Evolutionary conservation across 2,329 filamentous ascomycete species (phyloP).

Genomic region (Penicillium sp.): DNA sequence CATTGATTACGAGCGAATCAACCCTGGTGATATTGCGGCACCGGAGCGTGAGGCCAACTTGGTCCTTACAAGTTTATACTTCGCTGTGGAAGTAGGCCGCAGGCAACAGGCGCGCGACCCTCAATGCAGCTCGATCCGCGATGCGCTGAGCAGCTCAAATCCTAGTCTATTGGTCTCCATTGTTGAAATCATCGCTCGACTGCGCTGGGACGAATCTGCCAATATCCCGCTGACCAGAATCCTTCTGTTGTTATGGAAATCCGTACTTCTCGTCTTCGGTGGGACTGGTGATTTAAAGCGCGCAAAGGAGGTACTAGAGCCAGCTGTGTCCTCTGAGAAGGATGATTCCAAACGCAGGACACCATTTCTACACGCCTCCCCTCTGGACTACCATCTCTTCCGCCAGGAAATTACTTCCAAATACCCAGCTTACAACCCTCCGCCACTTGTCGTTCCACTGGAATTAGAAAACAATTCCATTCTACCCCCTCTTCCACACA

Average conservation of each 20-base stretch:
- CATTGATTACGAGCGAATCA: slow-evolving; percentile 33
- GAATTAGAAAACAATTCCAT: slow-evolving; percentile 91
- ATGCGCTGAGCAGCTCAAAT: slow-evolving; percentile 54
- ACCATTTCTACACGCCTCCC: slow-evolving; percentile 86
- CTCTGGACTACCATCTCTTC: slow-evolving; percentile 93
- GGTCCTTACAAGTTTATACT: slow-evolving; percentile 45
- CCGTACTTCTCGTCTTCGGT: slow-evolving; percentile 80
- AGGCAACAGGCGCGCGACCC: slow-evolving; percentile 34
- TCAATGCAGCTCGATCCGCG: slow-evolving; percentile 27
- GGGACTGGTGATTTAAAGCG: slow-evolving; percentile 70
- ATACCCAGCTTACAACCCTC: slow-evolving; percentile 93
- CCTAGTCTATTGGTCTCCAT: slow-evolving; percentile 72
- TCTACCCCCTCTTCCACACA: slow-evolving; percentile 77
- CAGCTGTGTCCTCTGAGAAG: slow-evolving; percentile 50
- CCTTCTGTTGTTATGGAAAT: slow-evolving; percentile 88
- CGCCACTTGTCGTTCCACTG: slow-evolving; percentile 75
- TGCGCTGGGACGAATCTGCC: slow-evolving; percentile 66
- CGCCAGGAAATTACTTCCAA: slow-evolving; percentile 96
- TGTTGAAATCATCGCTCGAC: slow-evolving; percentile 65
- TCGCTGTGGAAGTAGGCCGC: slow-evolving; percentile 44
- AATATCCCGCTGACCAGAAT: slow-evolving; percentile 64
- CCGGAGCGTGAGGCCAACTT: slow-evolving; percentile 44
- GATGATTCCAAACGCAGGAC: slow-evolving; percentile 58
- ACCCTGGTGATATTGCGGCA: slow-evolving; percentile 37
- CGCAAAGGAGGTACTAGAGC: slow-evolving; percentile 68